Evolutionary conservation across 176 grass and related monocot genomes (phyloP), one percentile per base, ranked within the genome.

Genomic region (Musa acuminata): DNA sequence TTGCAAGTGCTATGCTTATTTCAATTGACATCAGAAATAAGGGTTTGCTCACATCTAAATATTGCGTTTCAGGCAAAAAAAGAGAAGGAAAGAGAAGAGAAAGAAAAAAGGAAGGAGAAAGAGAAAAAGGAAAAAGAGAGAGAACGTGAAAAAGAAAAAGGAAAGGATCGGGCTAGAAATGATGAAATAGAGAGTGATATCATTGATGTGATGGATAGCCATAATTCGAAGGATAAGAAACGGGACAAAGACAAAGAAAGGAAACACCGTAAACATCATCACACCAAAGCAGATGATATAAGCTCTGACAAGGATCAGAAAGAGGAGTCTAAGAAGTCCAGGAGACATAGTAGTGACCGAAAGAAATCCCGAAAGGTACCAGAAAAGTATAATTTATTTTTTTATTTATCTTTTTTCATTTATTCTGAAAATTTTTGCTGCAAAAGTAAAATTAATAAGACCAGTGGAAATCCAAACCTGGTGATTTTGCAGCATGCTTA

Each of bases 281-380:
- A 91, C 82, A 90, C 83, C 20, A 53, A 74, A 51, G 71, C 79
- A 29, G 84, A 86, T 74, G 90, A 92, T 69, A 58, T 87, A n/a
- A 81, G 83, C 81, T 94, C 95, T 75, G 95, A 86, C 49, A 94
- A 83, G 75, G 90, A 93, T 71, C 87, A 93, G 43, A 90, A 87
- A 73, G 95, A 91, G 5, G 88, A 89, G 64, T 63, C 82, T 16
- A 99, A 86, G 84, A 99, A 91, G 74, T 91, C 90, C 48, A 79
- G 86, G 52, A 91, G 88, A 74, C 91, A 94, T 76, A 89, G 81
- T 64, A 77, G 88, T 77, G 95, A 99, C 70, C 82, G 84, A 76
- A 99, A 91, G 69, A 99, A 94, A 94, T 94, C 91, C 73, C 86
- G 91, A 70, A 99, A 94, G 90, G 95, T 99, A 68, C 55, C 67